Evolutionary conservation across 139 green algal genomes (phyloP).

Genomic region (Raphidocelis subcapitata): DNA sequence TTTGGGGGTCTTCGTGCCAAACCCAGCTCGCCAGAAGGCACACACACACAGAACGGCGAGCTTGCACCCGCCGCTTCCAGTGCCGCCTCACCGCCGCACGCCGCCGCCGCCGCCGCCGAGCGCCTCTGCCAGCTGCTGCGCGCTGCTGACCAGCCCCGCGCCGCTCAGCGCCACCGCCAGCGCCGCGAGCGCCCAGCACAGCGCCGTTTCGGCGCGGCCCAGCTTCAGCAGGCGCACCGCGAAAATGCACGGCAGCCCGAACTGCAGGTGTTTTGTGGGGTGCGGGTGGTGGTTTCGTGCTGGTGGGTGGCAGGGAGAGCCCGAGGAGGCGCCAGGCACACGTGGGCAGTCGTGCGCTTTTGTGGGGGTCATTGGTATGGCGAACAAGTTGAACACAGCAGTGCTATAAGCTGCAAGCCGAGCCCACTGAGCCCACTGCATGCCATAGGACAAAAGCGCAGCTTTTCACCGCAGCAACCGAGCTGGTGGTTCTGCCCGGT

Average conservation of each 20-base stretch:
- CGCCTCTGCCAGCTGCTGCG: slow-evolving; percentile 30
- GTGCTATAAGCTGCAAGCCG: too few species aligned
- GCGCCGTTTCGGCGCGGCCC: background rate
- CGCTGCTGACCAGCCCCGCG: slow-evolving; percentile 22
- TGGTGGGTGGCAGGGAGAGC: background rate
- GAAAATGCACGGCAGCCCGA: slow-evolving; percentile 43
- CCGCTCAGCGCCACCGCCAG: slow-evolving; percentile 21
- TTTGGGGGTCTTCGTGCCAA: too few species aligned
- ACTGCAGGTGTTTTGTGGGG: background rate
- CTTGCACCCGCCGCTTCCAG: too few species aligned
- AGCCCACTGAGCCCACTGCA: too few species aligned
- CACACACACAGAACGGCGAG: too few species aligned
- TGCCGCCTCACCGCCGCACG: too few species aligned
- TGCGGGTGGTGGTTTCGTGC: background rate
- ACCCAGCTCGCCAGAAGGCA: too few species aligned
- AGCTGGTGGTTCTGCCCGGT: too few species aligned
- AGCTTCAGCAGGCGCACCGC: slow-evolving; percentile 28
- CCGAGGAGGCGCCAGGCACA: background rate
- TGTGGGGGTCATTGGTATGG: too few species aligned
- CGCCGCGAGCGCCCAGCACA: slow-evolving; percentile 22
- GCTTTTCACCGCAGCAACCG: too few species aligned
- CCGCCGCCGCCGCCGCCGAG: background rate
- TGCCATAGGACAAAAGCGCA: too few species aligned
- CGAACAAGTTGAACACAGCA: too few species aligned
- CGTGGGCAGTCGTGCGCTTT: background rate